Evolutionary conservation across 257 asterid genomes (phyloP), one percentile per base, ranked within the genome.

Genomic region (Plantago ovata): DNA sequence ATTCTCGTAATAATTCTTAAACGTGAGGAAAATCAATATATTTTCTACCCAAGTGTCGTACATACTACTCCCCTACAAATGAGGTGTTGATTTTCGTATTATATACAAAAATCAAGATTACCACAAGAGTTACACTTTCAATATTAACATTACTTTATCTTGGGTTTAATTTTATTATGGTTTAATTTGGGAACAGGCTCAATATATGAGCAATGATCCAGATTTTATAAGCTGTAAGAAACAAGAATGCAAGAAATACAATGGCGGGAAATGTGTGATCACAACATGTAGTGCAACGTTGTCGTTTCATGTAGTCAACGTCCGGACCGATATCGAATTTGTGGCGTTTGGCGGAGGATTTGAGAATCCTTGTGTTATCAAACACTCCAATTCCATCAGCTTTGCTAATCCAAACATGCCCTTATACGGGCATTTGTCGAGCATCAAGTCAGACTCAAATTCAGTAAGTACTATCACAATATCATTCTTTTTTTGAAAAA

Each of bases 111-210:
- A n/a, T n/a, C n/a, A n/a, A n/a, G n/a, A n/a, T n/a, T n/a, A n/a
- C n/a, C n/a, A n/a, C n/a, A n/a, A n/a, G n/a, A n/a, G n/a, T n/a
- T n/a, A n/a, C n/a, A n/a, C n/a, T n/a, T n/a, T n/a, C n/a, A n/a
- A n/a, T n/a, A 46, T n/a, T n/a, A 46, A 15, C 15, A 44, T 44
- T 10, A n/a, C 52, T 46, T 46, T 21, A 24, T 19, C 13, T 19
- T 22, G 14, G n/a, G n/a, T n/a, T n/a, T n/a, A n/a, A n/a, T 15
- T 3, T 22, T 5, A 3, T 21, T 33, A 19, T 1, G 4, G 4
- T 13, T 21, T 1, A 63, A n/a, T n/a, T n/a, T n/a, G n/a, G n/a
- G n/a, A n/a, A 67, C 84, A 90, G 98, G 95, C 96, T 8, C 96
- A 87, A 65, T 75, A 76, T 49, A 69, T 78, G 50, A 77, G 82